These are phyloP conservation scores for Pythium chondricola DNA, from an alignment of 352 stramenopile genomes.

Conservation along the genomic window DNA sequence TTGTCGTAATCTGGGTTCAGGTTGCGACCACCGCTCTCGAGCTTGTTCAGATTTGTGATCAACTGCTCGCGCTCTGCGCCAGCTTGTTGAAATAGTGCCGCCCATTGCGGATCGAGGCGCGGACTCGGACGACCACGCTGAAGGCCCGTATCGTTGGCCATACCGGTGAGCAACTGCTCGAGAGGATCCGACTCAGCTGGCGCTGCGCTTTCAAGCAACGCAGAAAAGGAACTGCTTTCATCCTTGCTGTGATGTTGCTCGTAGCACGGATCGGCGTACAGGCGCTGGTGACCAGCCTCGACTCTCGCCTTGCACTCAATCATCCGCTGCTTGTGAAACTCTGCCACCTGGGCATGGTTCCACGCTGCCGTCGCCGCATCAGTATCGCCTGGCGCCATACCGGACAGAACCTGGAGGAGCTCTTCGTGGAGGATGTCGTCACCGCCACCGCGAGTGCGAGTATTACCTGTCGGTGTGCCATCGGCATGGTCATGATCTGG, in stretches of 20 bases:
- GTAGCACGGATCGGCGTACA: slow-evolving; percentile 3
- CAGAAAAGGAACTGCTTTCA: slow-evolving; percentile 10
- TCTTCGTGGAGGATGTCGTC: slow-evolving; percentile 16
- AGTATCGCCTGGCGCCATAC: slow-evolving; percentile 3
- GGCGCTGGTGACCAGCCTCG: slow-evolving; percentile 8
- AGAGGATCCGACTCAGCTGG: slow-evolving; percentile 11
- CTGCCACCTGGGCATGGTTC: slow-evolving; percentile 10
- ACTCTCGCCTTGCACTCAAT: slow-evolving; percentile 4
- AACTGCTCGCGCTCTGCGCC: slow-evolving; percentile 14
- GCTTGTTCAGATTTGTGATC: slow-evolving; percentile 12
- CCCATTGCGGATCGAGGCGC: slow-evolving; percentile 18
- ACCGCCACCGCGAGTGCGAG: background rate
- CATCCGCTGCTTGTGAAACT: slow-evolving; percentile 10
- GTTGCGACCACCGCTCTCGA: background rate
- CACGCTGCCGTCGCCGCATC: background rate
- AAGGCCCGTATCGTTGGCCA: slow-evolving; percentile 12
- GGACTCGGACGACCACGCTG: slow-evolving; percentile 2
- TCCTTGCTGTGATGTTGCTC: slow-evolving; percentile 13
- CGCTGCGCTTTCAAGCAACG: slow-evolving; percentile 2
- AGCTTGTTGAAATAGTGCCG: slow-evolving; percentile 16
- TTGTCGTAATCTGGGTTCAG: slow-evolving; percentile 7
- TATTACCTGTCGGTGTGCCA: background rate
- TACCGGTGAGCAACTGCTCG: slow-evolving; percentile 15
- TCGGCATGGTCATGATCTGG: background rate
- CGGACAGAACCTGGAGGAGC: slow-evolving; percentile 17